Evolutionary conservation across 1,284 basidiomycete species (phyloP), one percentile per base, ranked within the genome.

Genomic region (Wolfiporia cocos): DNA sequence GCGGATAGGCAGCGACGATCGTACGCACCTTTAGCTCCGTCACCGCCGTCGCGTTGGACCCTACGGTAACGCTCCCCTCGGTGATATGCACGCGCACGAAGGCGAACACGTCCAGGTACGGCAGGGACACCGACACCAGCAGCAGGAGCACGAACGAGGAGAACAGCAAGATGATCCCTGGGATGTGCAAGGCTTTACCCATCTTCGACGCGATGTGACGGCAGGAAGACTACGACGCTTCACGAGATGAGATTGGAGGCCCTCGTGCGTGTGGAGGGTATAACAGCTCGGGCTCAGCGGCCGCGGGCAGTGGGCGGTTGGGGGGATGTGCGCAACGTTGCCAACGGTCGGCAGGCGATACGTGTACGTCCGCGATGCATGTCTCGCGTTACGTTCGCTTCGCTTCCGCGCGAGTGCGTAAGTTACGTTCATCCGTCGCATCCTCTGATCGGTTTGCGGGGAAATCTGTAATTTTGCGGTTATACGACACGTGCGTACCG

Each of bases 111-210:
- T 75, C 66, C 21, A 87, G 63, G 61, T 66, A 78, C 1, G 85
- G 86, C 5, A 86, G 64, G 3, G 84, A 86, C 37, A 88, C 69
- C 17, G 83, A 78, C 34, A 78, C 74, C 48, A 88, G 62, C 58
- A 86, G 66, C 53, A 73, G 73, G 42, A 87, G 72, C 4, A 83
- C 70, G 46, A 86, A 72, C 21, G 86, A 82, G 39, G 60, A 62
- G 50, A 77, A 65, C 41, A 87, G 67, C 56, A 86, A 73, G 47
- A 83, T 53, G 26, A 80, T 58, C 22, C 78, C 81, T 2, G 81
- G 78, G 45, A 85, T 68, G 53, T 79, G 81, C 62, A 82, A 17
- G 18, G 24, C 22, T 29, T 19, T 24, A 28, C 36, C 24, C 36
- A 37, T 37, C 11, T 24, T 12, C n/a, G 10, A 29, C 9, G 28